Evolutionary conservation across 2,329 filamentous ascomycete species (phyloP).

Genomic region (Talaromyces sp.): DNA sequence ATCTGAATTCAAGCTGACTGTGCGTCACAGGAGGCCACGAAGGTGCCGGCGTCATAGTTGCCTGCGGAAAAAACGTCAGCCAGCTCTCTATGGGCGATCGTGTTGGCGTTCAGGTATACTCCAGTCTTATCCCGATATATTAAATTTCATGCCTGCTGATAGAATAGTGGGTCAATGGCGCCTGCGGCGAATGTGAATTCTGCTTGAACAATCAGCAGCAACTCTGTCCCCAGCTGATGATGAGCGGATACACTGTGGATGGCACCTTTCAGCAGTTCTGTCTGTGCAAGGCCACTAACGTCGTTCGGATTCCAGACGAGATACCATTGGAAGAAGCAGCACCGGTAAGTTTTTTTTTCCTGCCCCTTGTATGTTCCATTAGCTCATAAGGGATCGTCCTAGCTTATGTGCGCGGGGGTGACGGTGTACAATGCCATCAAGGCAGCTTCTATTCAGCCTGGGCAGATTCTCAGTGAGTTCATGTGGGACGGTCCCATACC

Average conservation of each 20-base stretch:
- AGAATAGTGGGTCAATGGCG: slow-evolving; percentile 77
- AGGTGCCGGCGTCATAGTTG: slow-evolving; percentile 76
- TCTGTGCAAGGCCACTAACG: slow-evolving; percentile 80
- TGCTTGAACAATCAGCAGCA: slow-evolving; percentile 75
- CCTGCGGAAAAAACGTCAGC: slow-evolving; percentile 67
- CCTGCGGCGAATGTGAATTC: slow-evolving; percentile 74
- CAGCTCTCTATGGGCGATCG: slow-evolving; percentile 76
- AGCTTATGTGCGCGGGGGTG: slow-evolving; percentile 75
- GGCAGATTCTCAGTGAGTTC: slow-evolving; percentile 58
- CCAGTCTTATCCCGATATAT: no score
- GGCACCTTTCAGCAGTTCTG: slow-evolving; percentile 91
- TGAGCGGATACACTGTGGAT: slow-evolving; percentile 87
- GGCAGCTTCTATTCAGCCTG: slow-evolving; percentile 70
- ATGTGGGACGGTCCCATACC: no score
- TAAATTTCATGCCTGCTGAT: no score
- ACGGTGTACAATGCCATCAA: slow-evolving; percentile 92
- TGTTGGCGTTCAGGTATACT: slow-evolving; percentile 59
- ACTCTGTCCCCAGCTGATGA: slow-evolving; percentile 66
- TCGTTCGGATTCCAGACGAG: slow-evolving; percentile 76
- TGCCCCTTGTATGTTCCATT: no score
- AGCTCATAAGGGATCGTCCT: no score
- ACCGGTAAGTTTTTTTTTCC: slow-evolving; percentile 40
- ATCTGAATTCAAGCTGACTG: no score
- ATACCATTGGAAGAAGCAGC: slow-evolving; percentile 72
- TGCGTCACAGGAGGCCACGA: slow-evolving; percentile 43